Percentiles rank a stretch among this genome's conserved stretches.
Conservation (phyloP, 2,329 filamentous ascomycete species). For the Bimuria novae-zelandiae region DNA sequence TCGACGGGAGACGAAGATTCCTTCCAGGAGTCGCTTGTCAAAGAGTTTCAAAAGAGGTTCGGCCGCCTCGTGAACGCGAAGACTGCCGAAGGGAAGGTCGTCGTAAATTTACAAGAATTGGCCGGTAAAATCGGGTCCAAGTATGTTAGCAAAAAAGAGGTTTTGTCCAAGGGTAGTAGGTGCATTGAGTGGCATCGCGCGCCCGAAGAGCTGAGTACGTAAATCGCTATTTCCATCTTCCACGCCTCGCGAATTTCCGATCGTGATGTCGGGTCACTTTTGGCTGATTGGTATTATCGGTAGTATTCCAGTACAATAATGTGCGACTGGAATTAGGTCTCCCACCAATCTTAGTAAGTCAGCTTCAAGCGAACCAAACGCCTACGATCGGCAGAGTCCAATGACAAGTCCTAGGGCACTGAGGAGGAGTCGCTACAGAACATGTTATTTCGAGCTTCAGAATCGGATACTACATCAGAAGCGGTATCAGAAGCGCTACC, state of each 20-base stretch:
- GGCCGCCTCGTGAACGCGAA: conserved; percentile 4
- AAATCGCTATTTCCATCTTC: background rate
- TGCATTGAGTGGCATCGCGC: conserved; percentile 8
- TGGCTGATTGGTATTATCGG: background rate
- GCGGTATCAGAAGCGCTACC: background rate
- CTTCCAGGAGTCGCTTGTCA: conserved; percentile 3
- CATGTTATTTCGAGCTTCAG: background rate
- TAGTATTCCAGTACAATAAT: background rate
- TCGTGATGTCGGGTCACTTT: too few species aligned
- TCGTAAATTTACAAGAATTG: conserved; percentile 1
- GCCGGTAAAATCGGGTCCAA: conserved; percentile 3
- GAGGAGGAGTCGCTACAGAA: background rate
- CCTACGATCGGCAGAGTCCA: background rate
- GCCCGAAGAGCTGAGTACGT: conserved; percentile 7
- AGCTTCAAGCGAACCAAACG: background rate
- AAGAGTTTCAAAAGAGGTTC: conserved; percentile 3
- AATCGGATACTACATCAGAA: background rate
- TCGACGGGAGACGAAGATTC: background rate
- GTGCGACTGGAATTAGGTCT: conserved; percentile 3
- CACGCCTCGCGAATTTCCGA: too few species aligned
- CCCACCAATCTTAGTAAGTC: conserved; percentile 1
- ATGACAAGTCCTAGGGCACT: background rate
- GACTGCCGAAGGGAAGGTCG: conserved; percentile 2
- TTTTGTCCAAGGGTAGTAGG: background rate
- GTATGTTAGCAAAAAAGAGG: conserved; percentile 3